phyloP scores from a whole-genome alignment of 257 asterid genomes.

The Fraxinus americana region DNA sequence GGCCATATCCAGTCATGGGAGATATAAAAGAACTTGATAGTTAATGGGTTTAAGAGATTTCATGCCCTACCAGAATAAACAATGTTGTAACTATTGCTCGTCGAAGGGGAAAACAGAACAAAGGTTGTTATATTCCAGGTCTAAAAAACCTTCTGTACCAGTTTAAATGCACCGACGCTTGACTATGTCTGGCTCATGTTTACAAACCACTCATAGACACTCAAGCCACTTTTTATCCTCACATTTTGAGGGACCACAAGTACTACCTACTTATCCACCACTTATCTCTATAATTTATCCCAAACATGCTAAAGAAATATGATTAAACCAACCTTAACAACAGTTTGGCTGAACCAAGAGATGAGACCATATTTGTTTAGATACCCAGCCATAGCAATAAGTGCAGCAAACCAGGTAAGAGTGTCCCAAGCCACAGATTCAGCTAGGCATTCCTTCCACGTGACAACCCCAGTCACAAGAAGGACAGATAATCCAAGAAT shows the following conservation, averaged over 20 bases:
- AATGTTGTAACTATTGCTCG: not conserved
- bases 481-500: conserved; percentile 93
- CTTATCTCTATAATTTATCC: too few species aligned
- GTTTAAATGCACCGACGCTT: not conserved
- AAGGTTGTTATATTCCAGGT: not conserved
- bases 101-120: not conserved
- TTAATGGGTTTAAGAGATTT: not conserved
- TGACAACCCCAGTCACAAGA: conserved; percentile 85
- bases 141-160: too few species aligned
- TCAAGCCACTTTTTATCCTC: too few species aligned
- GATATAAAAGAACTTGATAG: not conserved
- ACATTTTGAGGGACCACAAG: too few species aligned
- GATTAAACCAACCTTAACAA: conserved; percentile 63
- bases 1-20: not conserved
- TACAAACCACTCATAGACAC: too few species aligned
- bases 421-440: conserved; percentile 99
- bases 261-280: too few species aligned
- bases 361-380: conserved; percentile 98
- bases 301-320: not conserved
- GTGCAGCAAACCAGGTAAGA: conserved; percentile 99
- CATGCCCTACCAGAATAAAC: not conserved
- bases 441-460: conserved; percentile 98
- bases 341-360: conserved; percentile 96
- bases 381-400: conserved; percentile 99
- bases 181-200: too few species aligned